Conservation (phyloP, 2,329 filamentous ascomycete species). For the Coniella vitis region DNA sequence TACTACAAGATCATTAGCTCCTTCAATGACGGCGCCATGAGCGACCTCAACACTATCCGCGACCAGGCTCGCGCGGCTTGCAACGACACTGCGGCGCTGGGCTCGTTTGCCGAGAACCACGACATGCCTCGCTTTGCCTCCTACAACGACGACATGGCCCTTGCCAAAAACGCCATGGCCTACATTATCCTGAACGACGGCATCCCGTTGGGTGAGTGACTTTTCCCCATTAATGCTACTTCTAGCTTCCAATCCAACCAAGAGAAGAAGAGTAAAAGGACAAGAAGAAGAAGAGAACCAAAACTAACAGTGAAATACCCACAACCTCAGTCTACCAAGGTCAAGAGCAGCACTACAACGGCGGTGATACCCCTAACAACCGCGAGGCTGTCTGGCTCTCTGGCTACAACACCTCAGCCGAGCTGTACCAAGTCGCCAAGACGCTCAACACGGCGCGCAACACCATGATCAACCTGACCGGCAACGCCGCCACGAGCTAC, state of each 20-base stretch:
- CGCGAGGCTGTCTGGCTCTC: conserved; percentile 45
- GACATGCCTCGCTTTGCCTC: conserved; percentile 48
- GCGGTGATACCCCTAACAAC: conserved; percentile 35
- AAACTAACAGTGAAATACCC: conserved; percentile 19
- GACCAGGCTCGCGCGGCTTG: conserved; percentile 29
- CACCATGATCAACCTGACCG: conserved; percentile 37
- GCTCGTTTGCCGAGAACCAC: conserved; percentile 53
- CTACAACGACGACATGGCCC: conserved; percentile 43
- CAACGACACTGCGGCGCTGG: conserved; percentile 38
- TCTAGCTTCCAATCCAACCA: too few species aligned
- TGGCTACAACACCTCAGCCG: conserved; percentile 33
- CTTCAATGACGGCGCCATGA: conserved; percentile 32
- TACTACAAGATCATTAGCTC: conserved; percentile 35
- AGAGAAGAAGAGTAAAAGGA: too few species aligned
- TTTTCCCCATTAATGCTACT: too few species aligned
- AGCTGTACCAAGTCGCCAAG: conserved; percentile 39
- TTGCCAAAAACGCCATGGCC: conserved; percentile 54
- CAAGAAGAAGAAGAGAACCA: too few species aligned
- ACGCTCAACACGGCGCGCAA: conserved; percentile 44
- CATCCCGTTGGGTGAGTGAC: conserved; percentile 33
- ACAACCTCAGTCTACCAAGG: conserved; percentile 47
- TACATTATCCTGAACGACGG: conserved; percentile 56
- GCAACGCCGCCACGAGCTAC: conserved; percentile 28
- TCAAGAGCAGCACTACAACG: conserved; percentile 48
- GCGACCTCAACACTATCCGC: conserved; percentile 33